Base-by-base conservation (phyloP, 441 rosid species). In the Manihot esculenta region DNA sequence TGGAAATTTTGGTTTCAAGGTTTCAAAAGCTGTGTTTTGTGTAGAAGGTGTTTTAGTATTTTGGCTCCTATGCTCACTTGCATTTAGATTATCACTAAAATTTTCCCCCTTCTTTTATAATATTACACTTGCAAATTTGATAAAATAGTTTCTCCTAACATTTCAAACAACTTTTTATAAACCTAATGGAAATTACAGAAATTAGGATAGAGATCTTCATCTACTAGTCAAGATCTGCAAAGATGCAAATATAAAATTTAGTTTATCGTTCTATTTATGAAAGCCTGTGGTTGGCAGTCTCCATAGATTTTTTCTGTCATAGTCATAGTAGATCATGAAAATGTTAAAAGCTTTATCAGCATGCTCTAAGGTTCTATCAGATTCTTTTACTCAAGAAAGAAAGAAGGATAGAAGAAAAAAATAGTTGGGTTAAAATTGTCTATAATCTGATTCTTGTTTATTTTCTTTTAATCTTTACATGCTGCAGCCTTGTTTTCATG, bases 401-500 rank as follows among this genome's bases (percentile, higher is more conserved):
- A 21, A 12, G n/a, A n/a, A n/a, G n/a, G n/a, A n/a, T n/a, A n/a
- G n/a, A n/a, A n/a, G n/a, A n/a, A n/a, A n/a, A n/a, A n/a, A n/a
- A n/a, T n/a, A n/a, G n/a, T n/a, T n/a, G n/a, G n/a, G n/a, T n/a
- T n/a, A n/a, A n/a, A n/a, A n/a, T n/a, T n/a, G n/a, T n/a, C n/a
- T n/a, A n/a, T n/a, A n/a, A n/a, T n/a, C n/a, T n/a, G n/a, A n/a
- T n/a, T n/a, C n/a, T n/a, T n/a, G n/a, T n/a, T n/a, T 59, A 21
- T 57, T 49, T 26, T 20, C 35, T 5, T 30, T 64, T 2, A 35
- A 42, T 50, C 35, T 30, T 44, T 10, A 30, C 44, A 12, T 69
- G 71, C 50, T 12, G 48, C 51, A 41, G 56, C 55, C 41, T 50
- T 68, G 26, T 21, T 49, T 64, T 67, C 33, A 33, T 63, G 51